Conservation (phyloP, 805 yeast species). For the Myxozyma vanderwaltii region DNA sequence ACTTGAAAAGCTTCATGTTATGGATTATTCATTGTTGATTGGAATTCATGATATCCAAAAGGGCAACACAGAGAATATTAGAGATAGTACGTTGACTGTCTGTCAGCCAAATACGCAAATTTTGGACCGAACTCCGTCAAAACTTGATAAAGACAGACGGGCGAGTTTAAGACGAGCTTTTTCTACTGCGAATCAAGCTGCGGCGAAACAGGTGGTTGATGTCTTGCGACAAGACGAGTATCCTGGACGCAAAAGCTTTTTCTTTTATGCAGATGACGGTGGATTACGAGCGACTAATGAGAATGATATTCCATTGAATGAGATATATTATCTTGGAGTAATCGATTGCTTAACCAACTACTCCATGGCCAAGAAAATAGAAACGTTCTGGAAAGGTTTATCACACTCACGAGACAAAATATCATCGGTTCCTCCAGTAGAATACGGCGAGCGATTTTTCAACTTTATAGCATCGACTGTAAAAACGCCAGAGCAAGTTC, state of each 20-base stretch:
- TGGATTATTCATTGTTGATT: constrained; percentile 91
- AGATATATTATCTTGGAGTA: constrained; percentile 86
- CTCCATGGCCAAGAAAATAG: constrained; percentile 70
- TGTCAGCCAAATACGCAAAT: constrained; percentile 40
- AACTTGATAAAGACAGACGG: constrained; percentile 26
- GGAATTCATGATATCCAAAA: constrained; percentile 80
- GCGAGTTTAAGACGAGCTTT: constrained; percentile 24
- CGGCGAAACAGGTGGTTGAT: constrained; percentile 24
- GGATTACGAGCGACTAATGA: constrained; percentile 77
- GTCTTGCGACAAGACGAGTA: constrained; percentile 34
- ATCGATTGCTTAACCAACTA: constrained; percentile 87
- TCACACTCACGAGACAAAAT: constrained; percentile 68
- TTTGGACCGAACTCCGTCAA: constrained; percentile 27
- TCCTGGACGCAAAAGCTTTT: constrained; percentile 45
- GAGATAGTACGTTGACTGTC: constrained; percentile 43
- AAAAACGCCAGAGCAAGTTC: constrained; percentile 17
- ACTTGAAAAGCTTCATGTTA: constrained; percentile 73
- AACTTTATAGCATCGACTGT: constrained; percentile 54
- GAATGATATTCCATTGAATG: constrained; percentile 58
- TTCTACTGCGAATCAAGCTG: constrained; percentile 17
- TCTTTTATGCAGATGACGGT: constrained; percentile 78
- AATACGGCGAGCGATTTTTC: constrained; percentile 85
- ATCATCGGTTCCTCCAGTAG: constrained; percentile 87
- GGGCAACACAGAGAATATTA: constrained; percentile 52
- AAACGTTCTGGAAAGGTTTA: constrained; percentile 81